These are phyloP conservation scores for Cryptococcus sp. DNA, from an alignment of 1,284 basidiomycete species.

Conservation along the genomic window DNA sequence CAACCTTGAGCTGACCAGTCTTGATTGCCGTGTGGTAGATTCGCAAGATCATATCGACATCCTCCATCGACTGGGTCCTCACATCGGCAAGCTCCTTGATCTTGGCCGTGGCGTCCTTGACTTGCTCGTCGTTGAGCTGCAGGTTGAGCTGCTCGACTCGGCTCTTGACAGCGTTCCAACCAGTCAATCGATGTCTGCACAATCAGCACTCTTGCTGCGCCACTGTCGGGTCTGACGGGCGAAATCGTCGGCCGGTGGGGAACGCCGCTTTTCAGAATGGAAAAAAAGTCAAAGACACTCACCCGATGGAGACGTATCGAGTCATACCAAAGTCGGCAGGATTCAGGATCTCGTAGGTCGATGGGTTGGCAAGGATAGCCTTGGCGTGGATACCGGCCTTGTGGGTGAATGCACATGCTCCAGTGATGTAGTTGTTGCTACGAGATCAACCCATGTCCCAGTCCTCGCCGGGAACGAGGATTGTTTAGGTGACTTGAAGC, in stretches of 20 bases:
- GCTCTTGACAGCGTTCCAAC: slow-evolving; percentile 99
- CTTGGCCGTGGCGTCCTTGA: slow-evolving; percentile 98
- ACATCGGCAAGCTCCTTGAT: slow-evolving; percentile 99
- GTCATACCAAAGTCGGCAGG: slow-evolving; percentile 97
- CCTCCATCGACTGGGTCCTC: slow-evolving; percentile 97
- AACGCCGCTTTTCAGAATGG: neutral
- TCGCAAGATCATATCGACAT: slow-evolving; percentile 94
- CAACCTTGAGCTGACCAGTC: slow-evolving; percentile 76
- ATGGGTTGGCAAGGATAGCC: slow-evolving; percentile 99
- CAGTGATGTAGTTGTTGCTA: slow-evolving; percentile 57
- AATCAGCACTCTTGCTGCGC: neutral
- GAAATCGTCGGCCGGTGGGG: neutral
- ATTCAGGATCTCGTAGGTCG: slow-evolving; percentile 79
- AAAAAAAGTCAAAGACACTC: slow-evolving; percentile 27
- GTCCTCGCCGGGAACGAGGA: neutral
- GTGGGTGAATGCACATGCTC: slow-evolving; percentile 99
- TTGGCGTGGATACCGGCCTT: slow-evolving; percentile 99
- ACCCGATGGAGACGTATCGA: slow-evolving; percentile 96
- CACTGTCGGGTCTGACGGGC: neutral
- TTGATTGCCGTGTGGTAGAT: slow-evolving; percentile 88
- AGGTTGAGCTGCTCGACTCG: slow-evolving; percentile 96
- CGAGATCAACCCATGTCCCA: slow-evolving; percentile 2
- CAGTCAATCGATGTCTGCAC: slow-evolving; percentile 78
- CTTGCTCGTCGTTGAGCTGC: slow-evolving; percentile 49
- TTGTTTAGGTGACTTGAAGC: neutral